Conservation (phyloP, 2,329 filamentous ascomycete species). For the Botrytis tulipae region DNA sequence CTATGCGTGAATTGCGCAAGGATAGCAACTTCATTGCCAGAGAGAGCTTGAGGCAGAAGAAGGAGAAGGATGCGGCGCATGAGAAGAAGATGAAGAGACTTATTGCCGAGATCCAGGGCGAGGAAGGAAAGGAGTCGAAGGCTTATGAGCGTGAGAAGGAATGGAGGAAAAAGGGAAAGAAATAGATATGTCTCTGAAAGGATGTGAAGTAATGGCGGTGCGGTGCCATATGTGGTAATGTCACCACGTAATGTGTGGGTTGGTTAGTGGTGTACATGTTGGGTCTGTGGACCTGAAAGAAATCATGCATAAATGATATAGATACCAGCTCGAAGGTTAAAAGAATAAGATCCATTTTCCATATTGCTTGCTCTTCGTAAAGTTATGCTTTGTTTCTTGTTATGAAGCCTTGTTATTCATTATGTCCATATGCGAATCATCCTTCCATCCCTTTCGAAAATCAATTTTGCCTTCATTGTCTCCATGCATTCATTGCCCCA, state of each 20-base stretch:
- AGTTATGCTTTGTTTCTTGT: background rate
- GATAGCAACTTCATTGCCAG: constrained; percentile 91
- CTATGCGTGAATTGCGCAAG: constrained; percentile 89
- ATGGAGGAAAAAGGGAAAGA: constrained; percentile 65
- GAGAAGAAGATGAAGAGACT: constrained; percentile 94
- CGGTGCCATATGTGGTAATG: background rate
- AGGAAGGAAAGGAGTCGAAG: constrained; percentile 85
- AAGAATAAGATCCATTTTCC: background rate
- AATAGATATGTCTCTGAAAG: constrained; percentile 29
- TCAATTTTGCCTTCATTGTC: background rate
- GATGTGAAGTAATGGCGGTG: background rate
- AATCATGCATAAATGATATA: constrained; percentile 1
- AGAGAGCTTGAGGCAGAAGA: constrained; percentile 88
- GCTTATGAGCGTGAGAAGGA: constrained; percentile 84
- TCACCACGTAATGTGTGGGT: background rate
- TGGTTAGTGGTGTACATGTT: background rate
- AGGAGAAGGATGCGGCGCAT: constrained; percentile 87
- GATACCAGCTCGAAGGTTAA: background rate
- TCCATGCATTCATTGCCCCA: background rate
- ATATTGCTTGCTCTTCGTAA: background rate
- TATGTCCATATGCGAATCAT: background rate
- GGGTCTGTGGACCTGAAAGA: background rate
- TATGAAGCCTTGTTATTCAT: background rate
- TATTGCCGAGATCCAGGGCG: constrained; percentile 91
- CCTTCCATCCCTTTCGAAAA: background rate